A percentile compares a stretch with the other conserved stretches of the same genome.
Conservation (phyloP, 371 early-diverging fungal genomes). For the Nosema muscidifuracis region DNA sequence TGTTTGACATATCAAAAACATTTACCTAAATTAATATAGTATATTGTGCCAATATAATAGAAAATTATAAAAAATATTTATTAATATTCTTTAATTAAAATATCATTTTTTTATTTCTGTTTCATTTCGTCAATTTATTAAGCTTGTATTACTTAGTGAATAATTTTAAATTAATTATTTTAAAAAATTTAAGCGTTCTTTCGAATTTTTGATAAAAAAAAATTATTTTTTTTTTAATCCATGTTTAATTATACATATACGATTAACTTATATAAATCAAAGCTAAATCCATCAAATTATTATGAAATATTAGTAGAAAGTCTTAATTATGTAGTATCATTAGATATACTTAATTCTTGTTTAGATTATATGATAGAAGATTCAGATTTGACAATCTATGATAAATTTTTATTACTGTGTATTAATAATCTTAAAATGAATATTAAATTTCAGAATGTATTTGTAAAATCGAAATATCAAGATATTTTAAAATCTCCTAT, state of each 20-base stretch:
- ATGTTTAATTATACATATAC: slow-evolving; percentile 6
- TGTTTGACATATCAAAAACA: too few relatives aligned
- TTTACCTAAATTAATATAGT: too few relatives aligned
- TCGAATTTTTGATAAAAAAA: too few relatives aligned
- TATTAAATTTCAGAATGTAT: slow-evolving; percentile 4
- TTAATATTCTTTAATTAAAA: too few relatives aligned
- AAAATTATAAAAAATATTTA: too few relatives aligned
- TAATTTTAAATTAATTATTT: too few relatives aligned
- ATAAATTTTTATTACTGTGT: slow-evolving; percentile 10
- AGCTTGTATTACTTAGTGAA: too few relatives aligned
- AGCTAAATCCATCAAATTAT: slow-evolving; percentile 4
- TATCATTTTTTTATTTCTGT: too few relatives aligned
- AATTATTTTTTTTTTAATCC: too few relatives aligned
- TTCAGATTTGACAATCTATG: neutral
- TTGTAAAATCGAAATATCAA: slow-evolving; percentile 14
- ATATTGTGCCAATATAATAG: too few relatives aligned
- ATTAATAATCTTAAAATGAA: slow-evolving; percentile 6
- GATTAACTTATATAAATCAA: slow-evolving; percentile 22
- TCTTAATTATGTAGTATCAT: slow-evolving; percentile 1
- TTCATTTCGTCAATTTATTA: too few relatives aligned
- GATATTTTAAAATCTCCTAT: slow-evolving; percentile 3
- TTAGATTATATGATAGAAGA: neutral
- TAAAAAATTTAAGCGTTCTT: too few relatives aligned
- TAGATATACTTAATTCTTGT: slow-evolving; percentile 13
- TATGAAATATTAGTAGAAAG: slow-evolving; percentile 21